Conservation (phyloP, 31 red algal genomes). For the Porphyra umbilicalis region DNA sequence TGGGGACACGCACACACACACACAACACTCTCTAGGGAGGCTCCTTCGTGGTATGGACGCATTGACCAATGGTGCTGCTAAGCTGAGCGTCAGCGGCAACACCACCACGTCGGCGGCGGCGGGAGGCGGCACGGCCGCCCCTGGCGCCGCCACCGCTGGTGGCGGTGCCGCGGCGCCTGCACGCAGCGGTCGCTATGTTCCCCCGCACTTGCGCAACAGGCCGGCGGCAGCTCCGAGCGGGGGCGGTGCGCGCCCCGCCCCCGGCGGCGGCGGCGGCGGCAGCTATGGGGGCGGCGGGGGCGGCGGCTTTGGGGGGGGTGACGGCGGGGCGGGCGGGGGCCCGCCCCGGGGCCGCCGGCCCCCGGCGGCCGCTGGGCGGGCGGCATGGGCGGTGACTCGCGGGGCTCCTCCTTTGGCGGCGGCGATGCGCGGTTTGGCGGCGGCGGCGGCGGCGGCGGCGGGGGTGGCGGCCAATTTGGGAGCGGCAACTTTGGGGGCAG, state of each 20-base stretch:
- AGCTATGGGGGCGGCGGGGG: constrained; percentile 1
- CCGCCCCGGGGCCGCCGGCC: not conserved
- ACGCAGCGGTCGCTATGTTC: constrained; percentile 47
- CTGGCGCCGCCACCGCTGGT: constrained; percentile 1
- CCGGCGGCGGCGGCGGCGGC: not conserved
- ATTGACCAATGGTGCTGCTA: constrained; percentile 1
- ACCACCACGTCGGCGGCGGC: constrained; percentile 2
- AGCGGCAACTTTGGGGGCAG: not conserved
- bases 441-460: constrained; percentile 4
- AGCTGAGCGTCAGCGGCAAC: constrained; percentile 13
- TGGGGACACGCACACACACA: not conserved
- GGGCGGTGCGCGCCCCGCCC: not conserved
- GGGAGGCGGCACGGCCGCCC: not conserved
- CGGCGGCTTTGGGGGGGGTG: not conserved
- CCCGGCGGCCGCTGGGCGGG: not conserved
- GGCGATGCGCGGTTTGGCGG: constrained; percentile 3
- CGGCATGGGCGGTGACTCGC: constrained; percentile 5
- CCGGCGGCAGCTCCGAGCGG: constrained; percentile 25
- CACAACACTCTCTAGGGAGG: not conserved
- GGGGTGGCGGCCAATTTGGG: not conserved
- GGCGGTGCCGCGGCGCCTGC: constrained; percentile 9
- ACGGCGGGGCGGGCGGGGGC: not conserved
- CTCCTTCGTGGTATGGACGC: not conserved
- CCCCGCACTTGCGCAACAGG: constrained; percentile 45
- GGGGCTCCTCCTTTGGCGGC: not conserved